phyloP scores from a whole-genome alignment of 75 land plant species.

The Picea sitchensis region DNA sequence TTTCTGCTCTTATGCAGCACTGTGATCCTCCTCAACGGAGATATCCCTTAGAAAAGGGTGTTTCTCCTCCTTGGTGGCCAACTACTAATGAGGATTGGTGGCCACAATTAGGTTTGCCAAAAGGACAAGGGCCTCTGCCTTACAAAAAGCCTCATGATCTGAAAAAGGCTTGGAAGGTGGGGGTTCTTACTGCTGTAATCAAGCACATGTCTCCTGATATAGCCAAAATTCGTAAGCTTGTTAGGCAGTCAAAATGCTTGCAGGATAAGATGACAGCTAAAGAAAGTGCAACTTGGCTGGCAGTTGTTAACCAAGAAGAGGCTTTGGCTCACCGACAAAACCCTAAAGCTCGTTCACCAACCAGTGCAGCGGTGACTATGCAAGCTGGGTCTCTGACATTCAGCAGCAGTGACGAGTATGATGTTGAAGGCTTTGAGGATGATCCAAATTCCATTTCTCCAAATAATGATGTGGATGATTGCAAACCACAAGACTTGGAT shows the following conservation, averaged over 20 bases:
- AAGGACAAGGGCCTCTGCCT: conserved; percentile 68
- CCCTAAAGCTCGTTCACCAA: conserved; percentile 33
- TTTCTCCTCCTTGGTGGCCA: conserved; percentile 88
- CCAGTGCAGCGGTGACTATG: conserved; percentile 3
- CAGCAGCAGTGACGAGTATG: conserved; percentile 21
- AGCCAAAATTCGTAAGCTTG: conserved; percentile 65
- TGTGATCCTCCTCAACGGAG: conserved; percentile 79
- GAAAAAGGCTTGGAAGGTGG: conserved; percentile 84
- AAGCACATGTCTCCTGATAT: conserved; percentile 80
- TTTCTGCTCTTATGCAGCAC: conserved; percentile 82
- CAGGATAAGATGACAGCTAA: conserved; percentile 89
- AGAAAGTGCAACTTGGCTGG: conserved; percentile 76
- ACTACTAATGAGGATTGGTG: conserved; percentile 73
- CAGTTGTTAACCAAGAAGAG: conserved; percentile 78
- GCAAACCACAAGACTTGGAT: conserved; percentile 14
- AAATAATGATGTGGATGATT: conserved; percentile 9
- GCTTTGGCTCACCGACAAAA: conserved; percentile 46
- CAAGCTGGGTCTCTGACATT: conserved; percentile 27
- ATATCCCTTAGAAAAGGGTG: conserved; percentile 66
- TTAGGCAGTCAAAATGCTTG: conserved; percentile 75
- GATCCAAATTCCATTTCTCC: conserved; percentile 1
- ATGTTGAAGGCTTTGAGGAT: conserved; percentile 32
- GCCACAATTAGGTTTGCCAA: conserved; percentile 54
- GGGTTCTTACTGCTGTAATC: conserved; percentile 72
- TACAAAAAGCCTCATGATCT: conserved; percentile 88